Evolutionary conservation across 768 basidiomycete genomes (phyloP).

Genomic region (Rhodosporidiobolus odoratus): DNA sequence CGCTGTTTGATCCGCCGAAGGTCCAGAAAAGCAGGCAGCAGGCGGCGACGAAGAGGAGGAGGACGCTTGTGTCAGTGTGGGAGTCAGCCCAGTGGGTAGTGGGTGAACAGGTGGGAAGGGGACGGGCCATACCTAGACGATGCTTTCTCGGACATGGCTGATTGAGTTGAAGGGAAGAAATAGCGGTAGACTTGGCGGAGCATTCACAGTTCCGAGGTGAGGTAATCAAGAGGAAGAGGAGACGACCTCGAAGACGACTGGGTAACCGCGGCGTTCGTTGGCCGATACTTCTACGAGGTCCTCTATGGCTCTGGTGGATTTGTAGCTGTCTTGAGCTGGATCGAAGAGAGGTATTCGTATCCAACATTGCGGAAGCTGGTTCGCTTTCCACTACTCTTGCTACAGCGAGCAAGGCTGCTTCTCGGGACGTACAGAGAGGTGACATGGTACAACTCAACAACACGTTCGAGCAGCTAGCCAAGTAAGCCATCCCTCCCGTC

Average conservation of each 20-base stretch:
- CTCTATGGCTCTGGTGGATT: too few species aligned
- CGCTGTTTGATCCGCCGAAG: not conserved
- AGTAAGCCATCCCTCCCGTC: not conserved
- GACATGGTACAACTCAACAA: conserved; percentile 18
- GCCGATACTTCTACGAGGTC: too few species aligned
- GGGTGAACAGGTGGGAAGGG: too few species aligned
- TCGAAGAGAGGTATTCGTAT: too few species aligned
- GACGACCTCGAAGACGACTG: too few species aligned
- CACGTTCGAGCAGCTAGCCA: conserved; percentile 1
- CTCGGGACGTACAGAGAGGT: not conserved
- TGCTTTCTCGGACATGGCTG: not conserved
- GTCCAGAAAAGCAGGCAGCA: not conserved
- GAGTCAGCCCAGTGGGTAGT: too few species aligned
- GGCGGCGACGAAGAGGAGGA: not conserved
- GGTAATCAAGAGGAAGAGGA: not conserved
- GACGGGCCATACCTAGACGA: not conserved
- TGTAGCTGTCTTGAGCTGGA: too few species aligned
- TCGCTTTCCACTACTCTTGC: not conserved
- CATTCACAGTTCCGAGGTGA: not conserved
- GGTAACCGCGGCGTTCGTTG: too few species aligned
- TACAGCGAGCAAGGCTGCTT: not conserved
- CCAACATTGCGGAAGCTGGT: not conserved
- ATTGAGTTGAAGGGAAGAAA: not conserved
- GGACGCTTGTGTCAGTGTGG: not conserved
- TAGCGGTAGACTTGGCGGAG: not conserved